Percentiles rank a stretch among this genome's conserved stretches.
phyloP scores from a whole-genome alignment of 306 rosid genomes.

The Malus orientalis region DNA sequence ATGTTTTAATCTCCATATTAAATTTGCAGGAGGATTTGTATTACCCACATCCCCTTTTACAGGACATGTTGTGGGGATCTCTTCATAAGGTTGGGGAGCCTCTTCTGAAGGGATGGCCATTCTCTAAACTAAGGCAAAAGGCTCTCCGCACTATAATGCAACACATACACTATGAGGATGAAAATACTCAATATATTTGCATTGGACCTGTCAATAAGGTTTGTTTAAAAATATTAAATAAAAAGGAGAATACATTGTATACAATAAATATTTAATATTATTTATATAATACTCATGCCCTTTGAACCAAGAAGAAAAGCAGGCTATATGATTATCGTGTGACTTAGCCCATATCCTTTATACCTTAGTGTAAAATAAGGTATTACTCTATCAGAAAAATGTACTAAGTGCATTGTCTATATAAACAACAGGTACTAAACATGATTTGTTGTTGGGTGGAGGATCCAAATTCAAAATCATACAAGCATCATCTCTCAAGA shows the following conservation, averaged over 20 bases:
- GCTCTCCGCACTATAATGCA: slow-evolving; percentile 48
- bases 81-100: slow-evolving; percentile 53
- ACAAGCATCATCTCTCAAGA: slow-evolving; percentile 53
- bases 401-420: background rate
- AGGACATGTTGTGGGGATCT: slow-evolving; percentile 48
- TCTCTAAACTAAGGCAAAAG: slow-evolving; percentile 47
- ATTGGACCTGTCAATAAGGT: slow-evolving; percentile 72
- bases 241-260: background rate
- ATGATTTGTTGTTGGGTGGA: slow-evolving; percentile 84
- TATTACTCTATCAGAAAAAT: too few relatives aligned
- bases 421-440: slow-evolving; percentile 45
- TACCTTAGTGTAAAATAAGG: too few relatives aligned
- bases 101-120: slow-evolving; percentile 51
- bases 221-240: background rate
- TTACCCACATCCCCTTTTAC: slow-evolving; percentile 31
- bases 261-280: background rate
- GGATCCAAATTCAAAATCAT: slow-evolving; percentile 59
- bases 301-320: background rate
- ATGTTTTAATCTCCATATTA: background rate
- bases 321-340: background rate
- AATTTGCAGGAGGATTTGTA: slow-evolving; percentile 56
- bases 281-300: too few relatives aligned
- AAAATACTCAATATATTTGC: slow-evolving; percentile 54
- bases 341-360: too few relatives aligned
- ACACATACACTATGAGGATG: slow-evolving; percentile 65